Evolutionary conservation across 768 basidiomycete species (phyloP).

Genomic region (Boletus reticulatus): DNA sequence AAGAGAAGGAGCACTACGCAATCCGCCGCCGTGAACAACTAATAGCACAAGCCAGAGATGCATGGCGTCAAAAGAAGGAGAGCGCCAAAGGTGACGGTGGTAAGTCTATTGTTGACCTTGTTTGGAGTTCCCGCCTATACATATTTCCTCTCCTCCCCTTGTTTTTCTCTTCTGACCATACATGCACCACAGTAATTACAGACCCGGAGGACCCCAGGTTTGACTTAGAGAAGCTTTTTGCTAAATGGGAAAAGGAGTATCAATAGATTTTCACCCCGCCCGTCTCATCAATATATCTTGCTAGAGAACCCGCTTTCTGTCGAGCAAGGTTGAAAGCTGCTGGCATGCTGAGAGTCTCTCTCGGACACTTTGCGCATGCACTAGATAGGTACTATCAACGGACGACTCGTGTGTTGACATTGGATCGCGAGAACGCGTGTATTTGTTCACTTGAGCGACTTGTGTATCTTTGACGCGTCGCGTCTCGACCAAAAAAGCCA

Average conservation of each 20-base stretch:
- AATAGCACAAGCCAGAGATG: conserved; percentile 84
- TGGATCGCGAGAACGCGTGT: neutral
- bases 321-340: conserved; percentile 7
- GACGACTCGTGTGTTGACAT: neutral
- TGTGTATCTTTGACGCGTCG: conserved; percentile 21
- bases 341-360: conserved; percentile 1
- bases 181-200: conserved; percentile 63
- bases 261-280: conserved; percentile 39
- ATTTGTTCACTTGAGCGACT: neutral
- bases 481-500: conserved; percentile 17
- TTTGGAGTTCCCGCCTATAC: neutral
- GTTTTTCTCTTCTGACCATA: conserved; percentile 9
- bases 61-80: conserved; percentile 80
- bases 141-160: neutral
- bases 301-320: conserved; percentile 21
- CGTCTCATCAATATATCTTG: conserved; percentile 26
- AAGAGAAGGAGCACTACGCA: conserved; percentile 71
- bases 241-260: conserved; percentile 70
- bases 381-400: conserved; percentile 5
- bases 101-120: conserved; percentile 38
- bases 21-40: conserved; percentile 72
- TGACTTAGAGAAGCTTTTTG: conserved; percentile 89
- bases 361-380: neutral
- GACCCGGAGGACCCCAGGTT: conserved; percentile 95
- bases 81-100: conserved; percentile 49